Conservation (phyloP, 2,329 filamentous ascomycete species). For the Xylariales sp. region DNA sequence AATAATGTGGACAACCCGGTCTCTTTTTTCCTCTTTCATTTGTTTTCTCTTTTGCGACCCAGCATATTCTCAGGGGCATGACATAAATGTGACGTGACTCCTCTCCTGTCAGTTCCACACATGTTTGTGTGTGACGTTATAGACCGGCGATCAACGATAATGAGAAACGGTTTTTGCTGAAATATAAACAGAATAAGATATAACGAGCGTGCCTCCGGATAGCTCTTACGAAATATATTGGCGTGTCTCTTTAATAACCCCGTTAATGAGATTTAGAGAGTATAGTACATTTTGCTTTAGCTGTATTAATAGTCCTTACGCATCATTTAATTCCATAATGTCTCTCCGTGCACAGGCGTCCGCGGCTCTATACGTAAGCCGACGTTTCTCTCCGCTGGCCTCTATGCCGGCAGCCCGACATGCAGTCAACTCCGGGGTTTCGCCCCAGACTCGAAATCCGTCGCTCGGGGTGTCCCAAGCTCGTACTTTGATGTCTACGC, state of each 20-base stretch:
- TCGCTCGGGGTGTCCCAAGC: too few relatives aligned
- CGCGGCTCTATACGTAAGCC: too few relatives aligned
- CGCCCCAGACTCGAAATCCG: too few relatives aligned
- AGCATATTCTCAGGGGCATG: background rate
- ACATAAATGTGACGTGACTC: slow-evolving; percentile 12
- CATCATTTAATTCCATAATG: background rate
- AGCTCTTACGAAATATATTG: too few relatives aligned
- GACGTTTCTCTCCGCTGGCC: too few relatives aligned
- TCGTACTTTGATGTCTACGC: too few relatives aligned
- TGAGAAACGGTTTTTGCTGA: too few relatives aligned
- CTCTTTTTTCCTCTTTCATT: background rate
- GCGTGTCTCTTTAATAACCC: too few relatives aligned
- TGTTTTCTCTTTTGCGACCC: background rate
- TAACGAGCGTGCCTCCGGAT: too few relatives aligned
- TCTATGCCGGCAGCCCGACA: background rate
- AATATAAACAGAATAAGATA: too few relatives aligned
- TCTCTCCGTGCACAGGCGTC: background rate
- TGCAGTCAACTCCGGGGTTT: background rate
- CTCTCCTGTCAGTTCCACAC: background rate
- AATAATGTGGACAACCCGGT: background rate
- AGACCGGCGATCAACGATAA: background rate
- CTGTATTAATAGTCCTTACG: background rate
- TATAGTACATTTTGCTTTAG: background rate
- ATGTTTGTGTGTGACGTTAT: background rate
- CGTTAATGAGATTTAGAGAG: too few relatives aligned